Base-by-base conservation (phyloP, 2,329 filamentous ascomycete genomes). In the Grosmannia serpens region DNA sequence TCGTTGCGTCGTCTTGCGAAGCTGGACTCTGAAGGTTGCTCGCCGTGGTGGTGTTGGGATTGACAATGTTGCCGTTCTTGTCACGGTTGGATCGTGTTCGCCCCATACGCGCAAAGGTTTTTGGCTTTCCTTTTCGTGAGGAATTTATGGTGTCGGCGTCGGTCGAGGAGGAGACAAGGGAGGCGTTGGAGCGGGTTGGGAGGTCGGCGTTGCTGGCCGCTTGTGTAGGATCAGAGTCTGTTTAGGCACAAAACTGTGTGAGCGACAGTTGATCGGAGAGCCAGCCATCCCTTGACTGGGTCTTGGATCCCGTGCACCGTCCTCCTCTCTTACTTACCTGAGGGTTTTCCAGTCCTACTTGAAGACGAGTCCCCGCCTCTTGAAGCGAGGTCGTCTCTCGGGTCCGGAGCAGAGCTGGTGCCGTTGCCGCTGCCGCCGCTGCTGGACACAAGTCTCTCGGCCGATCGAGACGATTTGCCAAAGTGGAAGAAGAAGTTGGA, bases 111-210 rank as follows among this genome's bases (percentile, higher is more conserved):
- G 73, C 73, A 67, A 84, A 84, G 10, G 78, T 73, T 61, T 83
- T 84, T 17, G 76, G 73, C 64, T 83, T 83, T 63, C 67, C 71
- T 66, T 75, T 80, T 54, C 27, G 47, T 24, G 58, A 13, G 4
- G 50, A 44, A 13, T 27, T 22, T 15, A 56, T 29, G 47, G 20
- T 53, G 44, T 62, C 60, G 31, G 47, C 9, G 26, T 62, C 59
- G 49, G 55, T 56, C 13, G 58, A 68, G n/a, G 72, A 69, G 8
- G 79, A 79, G 46, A 74, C 73, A 55, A 82, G 66, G 59, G 81
- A 81, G 49, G 79, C 66, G 60, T 83, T 77, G 62, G 81, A 80
- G 65, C 76, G 64, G 78, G 80, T 65, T 70, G 76, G 53, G 78
- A 76, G 46, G 75, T 31, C 57, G 26, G 29, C 49, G 52, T 33